These are phyloP conservation scores for Coniochaeta ligniaria DNA, from an alignment of 2,329 filamentous ascomycete species.

Conservation along the genomic window DNA sequence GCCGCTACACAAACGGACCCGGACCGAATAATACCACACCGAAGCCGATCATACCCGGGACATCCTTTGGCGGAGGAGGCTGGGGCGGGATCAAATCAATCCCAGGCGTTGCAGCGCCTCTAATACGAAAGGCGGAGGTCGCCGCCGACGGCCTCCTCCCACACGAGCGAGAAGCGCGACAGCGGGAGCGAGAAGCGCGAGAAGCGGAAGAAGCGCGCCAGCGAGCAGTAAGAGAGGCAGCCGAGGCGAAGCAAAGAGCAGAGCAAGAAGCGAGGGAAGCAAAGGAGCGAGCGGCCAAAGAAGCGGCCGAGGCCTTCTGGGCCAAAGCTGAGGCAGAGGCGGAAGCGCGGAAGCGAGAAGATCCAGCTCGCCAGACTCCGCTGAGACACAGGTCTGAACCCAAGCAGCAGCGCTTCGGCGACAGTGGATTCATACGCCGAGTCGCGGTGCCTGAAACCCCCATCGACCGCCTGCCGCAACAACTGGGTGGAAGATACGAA, in stretches of 20 bases:
- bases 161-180: conserved; percentile 4
- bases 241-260: background rate
- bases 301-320: background rate
- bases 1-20: background rate
- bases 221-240: conserved; percentile 1
- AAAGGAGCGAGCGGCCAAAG: background rate
- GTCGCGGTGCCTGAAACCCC: background rate
- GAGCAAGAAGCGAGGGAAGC: background rate
- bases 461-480: background rate
- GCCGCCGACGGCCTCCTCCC: conserved; percentile 5
- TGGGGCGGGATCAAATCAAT: background rate
- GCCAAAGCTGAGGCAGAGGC: background rate
- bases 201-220: background rate
- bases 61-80: background rate
- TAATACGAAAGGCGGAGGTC: background rate
- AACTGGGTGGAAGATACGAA: background rate
- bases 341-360: background rate
- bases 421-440: background rate
- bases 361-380: background rate
- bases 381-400: background rate
- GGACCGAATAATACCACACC: background rate
- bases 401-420: background rate
- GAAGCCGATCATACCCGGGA: background rate
- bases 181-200: conserved; percentile 1
- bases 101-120: background rate